Conservation (phyloP, 805 yeast species). For the Saturnispora quitensis region DNA sequence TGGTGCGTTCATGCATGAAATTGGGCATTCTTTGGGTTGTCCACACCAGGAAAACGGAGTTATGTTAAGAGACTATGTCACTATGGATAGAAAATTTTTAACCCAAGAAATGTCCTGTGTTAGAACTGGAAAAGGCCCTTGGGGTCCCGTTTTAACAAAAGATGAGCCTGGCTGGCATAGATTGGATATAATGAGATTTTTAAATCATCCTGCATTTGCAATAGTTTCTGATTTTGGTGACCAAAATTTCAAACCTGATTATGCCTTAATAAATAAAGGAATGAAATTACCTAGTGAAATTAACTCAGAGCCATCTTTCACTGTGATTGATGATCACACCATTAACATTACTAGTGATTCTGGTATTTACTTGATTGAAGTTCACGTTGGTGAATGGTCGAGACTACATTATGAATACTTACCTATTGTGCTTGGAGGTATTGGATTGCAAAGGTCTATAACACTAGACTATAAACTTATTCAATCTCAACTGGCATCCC, state of each 20-base stretch:
- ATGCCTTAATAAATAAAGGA: constrained; percentile 21
- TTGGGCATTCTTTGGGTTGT: constrained; percentile 84
- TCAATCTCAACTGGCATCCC: constrained; percentile 28
- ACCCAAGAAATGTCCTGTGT: constrained; percentile 54
- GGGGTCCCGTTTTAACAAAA: constrained; percentile 40
- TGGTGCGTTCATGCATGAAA: constrained; percentile 94
- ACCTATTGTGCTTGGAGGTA: constrained; percentile 48
- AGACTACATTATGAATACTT: constrained; percentile 51
- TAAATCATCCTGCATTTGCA: constrained; percentile 73
- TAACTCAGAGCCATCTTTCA: constrained; percentile 34
- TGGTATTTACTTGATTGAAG: constrained; percentile 71
- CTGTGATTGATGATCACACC: constrained; percentile 37
- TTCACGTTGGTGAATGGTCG: constrained; percentile 53
- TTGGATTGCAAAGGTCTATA: constrained; percentile 49
- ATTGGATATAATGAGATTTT: constrained; percentile 65
- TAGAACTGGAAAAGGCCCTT: constrained; percentile 42
- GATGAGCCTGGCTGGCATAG: constrained; percentile 86
- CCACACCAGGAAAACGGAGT: constrained; percentile 90
- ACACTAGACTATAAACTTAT: constrained; percentile 41
- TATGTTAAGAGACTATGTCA: constrained; percentile 79
- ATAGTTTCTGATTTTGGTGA: constrained; percentile 56
- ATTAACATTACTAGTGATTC: constrained; percentile 42
- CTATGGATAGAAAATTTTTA: constrained; percentile 73
- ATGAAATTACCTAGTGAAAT: constrained; percentile 26
- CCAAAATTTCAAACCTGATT: constrained; percentile 28